Base-by-base conservation (phyloP, 129 eudicot genomes). In the Sambucus nigra region DNA sequence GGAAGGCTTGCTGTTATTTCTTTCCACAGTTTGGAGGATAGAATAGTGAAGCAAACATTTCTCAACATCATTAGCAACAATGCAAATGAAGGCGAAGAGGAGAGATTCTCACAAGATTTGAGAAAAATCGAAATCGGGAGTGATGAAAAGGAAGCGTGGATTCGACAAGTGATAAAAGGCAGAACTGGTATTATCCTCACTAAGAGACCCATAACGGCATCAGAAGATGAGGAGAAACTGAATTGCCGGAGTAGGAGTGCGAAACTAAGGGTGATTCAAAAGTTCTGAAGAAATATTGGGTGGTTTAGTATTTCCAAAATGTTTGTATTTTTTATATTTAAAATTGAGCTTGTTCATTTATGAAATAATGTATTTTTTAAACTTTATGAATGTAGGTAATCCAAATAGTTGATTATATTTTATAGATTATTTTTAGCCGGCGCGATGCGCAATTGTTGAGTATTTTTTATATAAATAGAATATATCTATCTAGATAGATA, bases 1-100 rank as follows among this genome's bases (percentile, higher is more conserved):
- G 99, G 99, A 53, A 77, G 99, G 74, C 99, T 91, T 41, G 95
- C 99, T 0, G 95, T 91, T 42, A 91, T 91, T 32, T 79, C 99
- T 17, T 91, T 91, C 62, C 99, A 91, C 38, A 91, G 99, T 61
- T 56, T 91, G 62, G 99, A 91, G 73, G 99, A 91, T 78, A 79
- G 99, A 70, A 91, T 91, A 2, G 99, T 91, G 49, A 91, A 91
- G 48, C 89, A 91, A 50, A 70, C 99, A 5, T 91, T 91, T 83
- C 86, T 91, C 31, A 49, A 76, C 70, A 79, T 91, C 59, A 66
- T 79, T 16, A 89, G 68, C 65, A 57, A 41, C 35, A 31, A 17
- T 41, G 48, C n/a, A 18, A 50, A 26, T n/a, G 56, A 69, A 27
- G 53, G 31, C 15, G 55, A 51, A 19, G 63, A 25, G 32, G 66